Conservation (phyloP, 2,329 filamentous ascomycete genomes). For the Fusarium nodosum region DNA sequence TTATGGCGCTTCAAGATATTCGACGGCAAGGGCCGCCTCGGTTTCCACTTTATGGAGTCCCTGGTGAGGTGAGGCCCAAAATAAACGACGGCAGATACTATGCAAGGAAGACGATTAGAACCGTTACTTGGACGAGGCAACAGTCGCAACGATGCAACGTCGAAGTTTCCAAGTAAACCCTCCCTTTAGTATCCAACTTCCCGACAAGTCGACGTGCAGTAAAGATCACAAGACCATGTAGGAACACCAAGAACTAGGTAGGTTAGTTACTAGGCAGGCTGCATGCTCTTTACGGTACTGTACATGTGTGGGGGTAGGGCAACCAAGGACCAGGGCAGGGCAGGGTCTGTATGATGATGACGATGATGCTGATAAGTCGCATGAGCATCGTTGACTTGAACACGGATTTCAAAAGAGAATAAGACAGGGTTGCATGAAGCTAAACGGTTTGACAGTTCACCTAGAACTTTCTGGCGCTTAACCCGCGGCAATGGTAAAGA, state of each 20-base stretch:
- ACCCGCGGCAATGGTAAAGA: slow-evolving; percentile 32
- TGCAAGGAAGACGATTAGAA: background rate
- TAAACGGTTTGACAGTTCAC: slow-evolving; percentile 23
- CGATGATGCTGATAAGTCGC: background rate
- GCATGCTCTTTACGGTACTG: slow-evolving; percentile 39
- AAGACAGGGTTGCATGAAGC: slow-evolving; percentile 13
- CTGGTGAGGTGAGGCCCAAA: slow-evolving; percentile 4
- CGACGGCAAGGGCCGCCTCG: slow-evolving; percentile 11
- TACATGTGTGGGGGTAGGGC: slow-evolving; percentile 22
- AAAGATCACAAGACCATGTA: slow-evolving; percentile 18
- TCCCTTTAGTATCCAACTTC: slow-evolving; percentile 1
- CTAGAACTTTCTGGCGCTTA: slow-evolving; percentile 45
- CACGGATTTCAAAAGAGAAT: background rate
- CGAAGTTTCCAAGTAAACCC: background rate
- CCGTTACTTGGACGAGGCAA: slow-evolving; percentile 6
- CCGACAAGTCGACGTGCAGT: background rate
- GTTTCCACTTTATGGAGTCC: slow-evolving; percentile 27
- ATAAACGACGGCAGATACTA: slow-evolving; percentile 3
- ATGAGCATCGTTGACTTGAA: background rate
- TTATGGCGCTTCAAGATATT: slow-evolving; percentile 22
- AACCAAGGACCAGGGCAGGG: slow-evolving; percentile 11
- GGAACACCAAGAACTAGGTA: slow-evolving; percentile 1
- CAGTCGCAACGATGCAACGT: slow-evolving; percentile 2
- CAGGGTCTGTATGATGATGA: slow-evolving; percentile 10
- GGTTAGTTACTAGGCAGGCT: slow-evolving; percentile 15